These are phyloP conservation scores for Phoma sp. DNA, from an alignment of 2,329 filamentous ascomycete genomes.

Conservation along the genomic window DNA sequence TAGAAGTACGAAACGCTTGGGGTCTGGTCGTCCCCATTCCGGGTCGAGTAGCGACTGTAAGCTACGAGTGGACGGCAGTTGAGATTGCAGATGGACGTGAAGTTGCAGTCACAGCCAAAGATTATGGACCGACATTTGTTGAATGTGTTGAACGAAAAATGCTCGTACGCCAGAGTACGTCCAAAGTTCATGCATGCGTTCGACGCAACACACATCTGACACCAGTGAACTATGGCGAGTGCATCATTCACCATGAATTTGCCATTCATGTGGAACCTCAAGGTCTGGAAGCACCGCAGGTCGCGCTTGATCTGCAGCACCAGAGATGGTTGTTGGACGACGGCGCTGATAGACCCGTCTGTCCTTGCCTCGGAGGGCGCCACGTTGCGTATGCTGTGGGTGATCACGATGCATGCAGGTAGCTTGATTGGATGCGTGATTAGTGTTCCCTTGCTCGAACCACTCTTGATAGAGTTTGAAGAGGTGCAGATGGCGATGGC, in stretches of 20 bases:
- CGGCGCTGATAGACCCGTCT: conserved; percentile 4
- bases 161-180: conserved; percentile 7
- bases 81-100: not conserved
- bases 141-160: conserved; percentile 1
- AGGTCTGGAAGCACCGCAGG: conserved; percentile 14
- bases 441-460: conserved; percentile 13
- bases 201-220: conserved; percentile 2
- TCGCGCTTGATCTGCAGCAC: conserved; percentile 16
- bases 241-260: conserved; percentile 11
- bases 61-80: not conserved
- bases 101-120: not conserved
- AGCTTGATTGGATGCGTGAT: conserved; percentile 8
- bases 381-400: conserved; percentile 18
- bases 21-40: not conserved
- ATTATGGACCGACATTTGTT: conserved; percentile 5
- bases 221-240: conserved; percentile 5
- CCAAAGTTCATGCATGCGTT: conserved; percentile 9
- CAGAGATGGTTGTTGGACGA: conserved; percentile 8
- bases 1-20: conserved; percentile 7
- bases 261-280: conserved; percentile 13
- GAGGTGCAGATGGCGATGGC: conserved; percentile 4
- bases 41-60: not conserved
- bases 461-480: conserved; percentile 10
- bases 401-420: conserved; percentile 9
- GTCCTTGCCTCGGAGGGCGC: conserved; percentile 16